These are phyloP conservation scores for Fistulifera pelliculosa DNA, from an alignment of 108 stramenopile genomes.

Conservation along the genomic window DNA sequence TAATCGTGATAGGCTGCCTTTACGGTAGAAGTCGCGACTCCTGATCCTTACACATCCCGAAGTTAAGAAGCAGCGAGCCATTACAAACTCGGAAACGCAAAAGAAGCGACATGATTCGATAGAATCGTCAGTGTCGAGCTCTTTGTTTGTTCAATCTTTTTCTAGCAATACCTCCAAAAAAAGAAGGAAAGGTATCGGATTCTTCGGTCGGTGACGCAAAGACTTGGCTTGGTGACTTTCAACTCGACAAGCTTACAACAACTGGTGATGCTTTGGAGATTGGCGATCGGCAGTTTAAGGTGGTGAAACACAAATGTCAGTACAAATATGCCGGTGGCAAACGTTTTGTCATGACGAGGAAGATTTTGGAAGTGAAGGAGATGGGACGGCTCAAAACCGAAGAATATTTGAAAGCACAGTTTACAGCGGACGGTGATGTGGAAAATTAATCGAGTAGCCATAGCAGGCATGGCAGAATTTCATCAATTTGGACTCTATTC, in stretches of 20 bases:
- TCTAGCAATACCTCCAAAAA: no score
- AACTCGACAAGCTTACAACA: constrained; percentile 65
- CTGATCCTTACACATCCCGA: constrained; percentile 62
- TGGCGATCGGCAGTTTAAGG: constrained; percentile 48
- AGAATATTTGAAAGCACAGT: constrained; percentile 13
- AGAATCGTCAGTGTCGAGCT: constrained; percentile 16
- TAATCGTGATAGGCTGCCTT: constrained; percentile 72
- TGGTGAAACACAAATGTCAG: constrained; percentile 50
- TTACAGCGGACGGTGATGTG: neutral
- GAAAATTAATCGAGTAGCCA: neutral
- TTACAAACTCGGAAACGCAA: neutral
- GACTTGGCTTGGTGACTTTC: constrained; percentile 58
- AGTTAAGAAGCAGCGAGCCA: constrained; percentile 8
- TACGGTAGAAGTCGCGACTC: constrained; percentile 47
- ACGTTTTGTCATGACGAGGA: constrained; percentile 67
- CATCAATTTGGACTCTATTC: no score
- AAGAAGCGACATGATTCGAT: constrained; percentile 8
- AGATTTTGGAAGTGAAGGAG: constrained; percentile 77
- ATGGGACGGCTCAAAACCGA: constrained; percentile 47
- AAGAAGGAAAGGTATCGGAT: no score
- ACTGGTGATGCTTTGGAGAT: constrained; percentile 63
- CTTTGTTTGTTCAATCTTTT: constrained; percentile 4
- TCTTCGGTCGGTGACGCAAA: constrained; percentile 11
- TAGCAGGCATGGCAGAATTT: no score
- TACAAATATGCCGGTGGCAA: constrained; percentile 75